Conservation (phyloP, 2,329 filamentous ascomycete genomes). For the Aspergillus sp. region DNA sequence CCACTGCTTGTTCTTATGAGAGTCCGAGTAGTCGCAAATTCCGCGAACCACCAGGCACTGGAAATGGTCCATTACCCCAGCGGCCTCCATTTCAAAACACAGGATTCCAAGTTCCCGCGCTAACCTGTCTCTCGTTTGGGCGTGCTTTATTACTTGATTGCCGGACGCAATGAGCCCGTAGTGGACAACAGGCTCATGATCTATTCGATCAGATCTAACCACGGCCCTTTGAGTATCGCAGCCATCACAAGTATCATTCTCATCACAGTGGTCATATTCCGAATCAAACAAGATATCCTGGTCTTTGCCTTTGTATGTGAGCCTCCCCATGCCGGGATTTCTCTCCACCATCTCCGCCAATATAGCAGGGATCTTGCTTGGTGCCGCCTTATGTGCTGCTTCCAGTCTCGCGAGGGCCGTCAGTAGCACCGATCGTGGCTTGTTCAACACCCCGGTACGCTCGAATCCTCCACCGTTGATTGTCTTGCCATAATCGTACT, state of each 20-base stretch:
- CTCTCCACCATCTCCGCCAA: not conserved
- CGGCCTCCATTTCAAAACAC: slow-evolving; percentile 6
- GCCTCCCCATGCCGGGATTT: not conserved
- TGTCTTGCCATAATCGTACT: slow-evolving; percentile 21
- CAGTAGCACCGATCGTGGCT: slow-evolving; percentile 9
- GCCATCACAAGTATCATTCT: not conserved
- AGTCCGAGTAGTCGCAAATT: slow-evolving; percentile 1
- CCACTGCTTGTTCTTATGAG: slow-evolving; percentile 1
- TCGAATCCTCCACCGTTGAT: slow-evolving; percentile 1
- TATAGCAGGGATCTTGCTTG: not conserved
- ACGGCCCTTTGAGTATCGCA: not conserved
- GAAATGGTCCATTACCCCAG: not conserved
- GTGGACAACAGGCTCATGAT: not conserved
- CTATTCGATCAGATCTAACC: not conserved
- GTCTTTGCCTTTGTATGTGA: not conserved
- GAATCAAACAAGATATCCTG: not conserved
- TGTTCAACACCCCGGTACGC: slow-evolving; percentile 8
- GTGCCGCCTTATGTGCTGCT: not conserved
- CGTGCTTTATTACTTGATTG: not conserved
- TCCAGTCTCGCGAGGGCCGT: slow-evolving; percentile 7
- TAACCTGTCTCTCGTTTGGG: not conserved
- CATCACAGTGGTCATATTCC: not conserved
- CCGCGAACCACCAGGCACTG: not conserved
- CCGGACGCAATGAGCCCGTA: not conserved
- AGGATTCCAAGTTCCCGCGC: not conserved